Percentiles rank a stretch among this genome's conserved stretches.
phyloP scores from a whole-genome alignment of 495 filamentous ascomycete species.

The Umbilicaria muhlenbergii region DNA sequence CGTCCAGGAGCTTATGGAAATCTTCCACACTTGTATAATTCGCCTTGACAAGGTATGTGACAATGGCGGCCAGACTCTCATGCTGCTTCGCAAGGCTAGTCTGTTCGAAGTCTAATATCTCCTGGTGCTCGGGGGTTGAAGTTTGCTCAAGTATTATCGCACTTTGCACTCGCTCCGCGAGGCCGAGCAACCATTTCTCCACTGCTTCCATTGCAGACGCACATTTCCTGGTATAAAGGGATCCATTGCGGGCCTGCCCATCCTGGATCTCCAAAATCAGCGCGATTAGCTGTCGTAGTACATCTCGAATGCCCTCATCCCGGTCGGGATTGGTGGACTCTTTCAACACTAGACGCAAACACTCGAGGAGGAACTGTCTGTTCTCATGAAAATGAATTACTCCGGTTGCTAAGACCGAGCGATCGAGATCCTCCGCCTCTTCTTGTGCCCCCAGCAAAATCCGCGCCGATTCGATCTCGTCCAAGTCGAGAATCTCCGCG shows the following conservation, averaged over 20 bases:
- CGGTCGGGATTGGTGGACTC: slow-evolving; percentile 44
- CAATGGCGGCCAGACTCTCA: slow-evolving; percentile 63
- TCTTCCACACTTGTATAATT: slow-evolving; percentile 52
- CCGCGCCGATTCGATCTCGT: slow-evolving; percentile 69
- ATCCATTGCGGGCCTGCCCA: slow-evolving; percentile 26
- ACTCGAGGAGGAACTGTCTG: slow-evolving; percentile 64
- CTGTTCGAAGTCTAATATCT: slow-evolving; percentile 59
- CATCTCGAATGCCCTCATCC: slow-evolving; percentile 22
- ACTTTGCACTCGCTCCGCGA: slow-evolving; percentile 57
- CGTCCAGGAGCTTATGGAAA: slow-evolving; percentile 48
- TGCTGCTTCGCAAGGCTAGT: slow-evolving; percentile 67
- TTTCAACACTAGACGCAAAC: slow-evolving; percentile 58
- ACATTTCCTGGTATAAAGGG: slow-evolving; percentile 50
- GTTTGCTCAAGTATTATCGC: slow-evolving; percentile 49
- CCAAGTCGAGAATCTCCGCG: slow-evolving; percentile 74
- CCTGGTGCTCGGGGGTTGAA: slow-evolving; percentile 40
- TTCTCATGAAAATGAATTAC: slow-evolving; percentile 75
- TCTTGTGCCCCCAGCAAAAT: slow-evolving; percentile 54
- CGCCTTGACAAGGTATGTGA: slow-evolving; percentile 61
- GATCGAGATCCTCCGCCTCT: slow-evolving; percentile 46
- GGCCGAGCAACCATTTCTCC: slow-evolving; percentile 50
- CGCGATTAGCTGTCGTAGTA: slow-evolving; percentile 26
- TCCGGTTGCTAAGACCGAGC: slow-evolving; percentile 52
- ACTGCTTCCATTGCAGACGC: slow-evolving; percentile 57
- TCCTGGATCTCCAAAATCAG: slow-evolving; percentile 31